A percentile compares a stretch with the other conserved stretches of the same genome.
These are phyloP conservation scores for Carnegiea gigantea DNA, from an alignment of 179 eudicot species.

Conservation along the genomic window DNA sequence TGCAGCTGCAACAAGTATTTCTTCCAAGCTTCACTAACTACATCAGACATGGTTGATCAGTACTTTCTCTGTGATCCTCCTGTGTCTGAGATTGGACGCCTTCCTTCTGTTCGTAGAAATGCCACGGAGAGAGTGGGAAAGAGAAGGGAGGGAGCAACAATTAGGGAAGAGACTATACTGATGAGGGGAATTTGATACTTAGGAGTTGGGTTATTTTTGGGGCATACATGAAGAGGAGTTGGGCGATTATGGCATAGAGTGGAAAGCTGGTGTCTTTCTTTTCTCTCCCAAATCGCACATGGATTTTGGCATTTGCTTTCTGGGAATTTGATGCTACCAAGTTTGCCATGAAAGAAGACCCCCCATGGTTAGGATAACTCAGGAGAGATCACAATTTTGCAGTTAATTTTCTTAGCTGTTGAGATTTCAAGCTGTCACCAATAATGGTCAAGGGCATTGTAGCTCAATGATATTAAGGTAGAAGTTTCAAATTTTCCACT, in stretches of 20 bases:
- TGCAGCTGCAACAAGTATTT: conserved; percentile 51
- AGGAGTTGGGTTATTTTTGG: background rate
- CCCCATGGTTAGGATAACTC: no score
- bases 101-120: background rate
- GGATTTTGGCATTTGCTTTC: background rate
- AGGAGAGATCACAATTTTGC: no score
- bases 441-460: no score
- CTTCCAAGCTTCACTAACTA: conserved; percentile 45
- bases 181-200: background rate
- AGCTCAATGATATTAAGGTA: no score
- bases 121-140: conserved; percentile 6
- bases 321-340: background rate
- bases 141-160: background rate
- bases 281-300: background rate
- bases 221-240: background rate
- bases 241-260: background rate
- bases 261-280: background rate
- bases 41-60: conserved; percentile 43
- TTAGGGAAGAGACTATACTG: no score
- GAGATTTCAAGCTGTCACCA: no score
- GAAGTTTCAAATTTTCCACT: no score
- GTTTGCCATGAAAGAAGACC: background rate
- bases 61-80: background rate
- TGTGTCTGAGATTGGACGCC: background rate
- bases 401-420: no score